phyloP scores from a whole-genome alignment of 1,284 basidiomycete species.

The Microbotryum silenes-acaulis region DNA sequence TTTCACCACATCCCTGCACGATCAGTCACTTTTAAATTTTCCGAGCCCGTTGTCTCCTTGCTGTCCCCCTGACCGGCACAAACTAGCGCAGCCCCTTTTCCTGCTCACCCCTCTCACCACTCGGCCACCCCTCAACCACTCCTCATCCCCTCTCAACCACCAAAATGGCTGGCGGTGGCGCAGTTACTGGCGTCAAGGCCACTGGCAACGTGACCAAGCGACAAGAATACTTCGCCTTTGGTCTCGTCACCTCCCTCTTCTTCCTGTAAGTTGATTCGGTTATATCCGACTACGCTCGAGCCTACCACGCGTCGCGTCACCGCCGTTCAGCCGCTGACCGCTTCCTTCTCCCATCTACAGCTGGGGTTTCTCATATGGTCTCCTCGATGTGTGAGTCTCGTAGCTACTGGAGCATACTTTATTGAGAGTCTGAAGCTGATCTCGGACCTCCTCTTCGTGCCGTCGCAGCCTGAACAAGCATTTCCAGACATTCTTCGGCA shows the following conservation, averaged over 20 bases:
- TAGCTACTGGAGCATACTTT: background rate
- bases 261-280: conserved; percentile 13
- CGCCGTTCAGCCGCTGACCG: background rate
- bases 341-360: conserved; percentile 4
- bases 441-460: background rate
- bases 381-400: conserved; percentile 58
- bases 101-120: too few species aligned
- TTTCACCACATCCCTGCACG: too few species aligned
- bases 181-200: conserved; percentile 1
- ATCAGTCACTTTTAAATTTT: too few species aligned
- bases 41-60: too few species aligned
- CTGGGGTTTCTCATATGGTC: conserved; percentile 47
- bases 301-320: background rate
- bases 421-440: too few species aligned
- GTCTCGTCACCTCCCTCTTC: conserved; percentile 12
- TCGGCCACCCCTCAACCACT: too few species aligned
- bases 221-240: conserved; percentile 48
- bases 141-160: background rate
- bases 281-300: background rate
- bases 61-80: too few species aligned
- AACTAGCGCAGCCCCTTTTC: too few species aligned
- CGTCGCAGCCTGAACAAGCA: conserved; percentile 53
- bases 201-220: conserved; percentile 12
- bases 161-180: conserved; percentile 27
- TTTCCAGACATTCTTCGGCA: conserved; percentile 59